Percentiles rank a stretch among this genome's conserved stretches.
Evolutionary conservation across 306 rosid species (phyloP).

Genomic region (Lathyrus aphaca): DNA sequence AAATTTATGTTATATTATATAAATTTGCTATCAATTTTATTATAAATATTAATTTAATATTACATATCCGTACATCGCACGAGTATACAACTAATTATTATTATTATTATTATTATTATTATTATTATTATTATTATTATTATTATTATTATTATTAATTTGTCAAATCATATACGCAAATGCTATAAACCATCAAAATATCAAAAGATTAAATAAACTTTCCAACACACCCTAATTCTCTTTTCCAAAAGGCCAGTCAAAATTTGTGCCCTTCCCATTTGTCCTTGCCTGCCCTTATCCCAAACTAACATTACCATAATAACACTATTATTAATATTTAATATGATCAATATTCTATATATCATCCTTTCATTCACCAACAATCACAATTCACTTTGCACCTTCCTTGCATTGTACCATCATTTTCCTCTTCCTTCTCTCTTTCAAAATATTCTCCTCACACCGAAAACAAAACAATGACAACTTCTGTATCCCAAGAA

Average conservation of each 20-base stretch:
- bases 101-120: no score
- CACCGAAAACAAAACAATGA: constrained; percentile 40
- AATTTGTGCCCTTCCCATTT: background rate
- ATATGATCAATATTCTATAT: background rate
- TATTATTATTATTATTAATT: no score
- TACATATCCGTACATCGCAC: no score
- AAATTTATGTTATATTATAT: no score
- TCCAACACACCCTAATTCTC: background rate
- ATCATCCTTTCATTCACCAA: constrained; percentile 8
- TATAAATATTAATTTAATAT: no score
- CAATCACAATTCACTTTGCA: background rate
- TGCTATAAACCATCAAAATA: background rate
- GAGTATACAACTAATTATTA: no score
- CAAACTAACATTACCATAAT: background rate
- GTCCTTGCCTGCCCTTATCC: background rate
- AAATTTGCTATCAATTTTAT: no score
- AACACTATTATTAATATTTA: constrained; percentile 21
- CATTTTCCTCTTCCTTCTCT: background rate
- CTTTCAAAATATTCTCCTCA: background rate
- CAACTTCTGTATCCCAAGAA: constrained; percentile 58
- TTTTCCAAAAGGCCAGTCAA: background rate
- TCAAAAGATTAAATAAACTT: background rate
- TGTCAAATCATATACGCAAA: background rate
- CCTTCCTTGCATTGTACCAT: background rate
- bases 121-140: no score